A percentile compares a stretch with the other conserved stretches of the same genome.
phyloP scores from a whole-genome alignment of 2,329 filamentous ascomycete species.

The Diaporthe ampelina region DNA sequence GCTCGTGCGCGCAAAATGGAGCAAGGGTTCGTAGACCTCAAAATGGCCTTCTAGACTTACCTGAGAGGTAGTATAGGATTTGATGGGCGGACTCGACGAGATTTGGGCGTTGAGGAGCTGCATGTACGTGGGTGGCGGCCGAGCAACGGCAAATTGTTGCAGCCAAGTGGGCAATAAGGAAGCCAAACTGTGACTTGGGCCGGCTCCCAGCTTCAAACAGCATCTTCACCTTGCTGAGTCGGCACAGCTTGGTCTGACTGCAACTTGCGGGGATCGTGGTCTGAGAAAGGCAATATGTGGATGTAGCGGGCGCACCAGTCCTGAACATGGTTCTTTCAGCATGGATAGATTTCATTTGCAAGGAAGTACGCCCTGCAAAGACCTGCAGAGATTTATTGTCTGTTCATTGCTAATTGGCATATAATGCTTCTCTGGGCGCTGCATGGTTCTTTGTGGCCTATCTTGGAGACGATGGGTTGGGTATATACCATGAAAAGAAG shows the following conservation, averaged over 20 bases:
- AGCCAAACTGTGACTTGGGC: background rate
- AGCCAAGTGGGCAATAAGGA: background rate
- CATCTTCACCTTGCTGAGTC: background rate
- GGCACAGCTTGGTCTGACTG: background rate
- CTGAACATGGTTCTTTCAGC: no score
- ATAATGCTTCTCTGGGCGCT: background rate
- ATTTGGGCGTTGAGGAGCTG: background rate
- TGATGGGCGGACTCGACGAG: rapidly evolving
- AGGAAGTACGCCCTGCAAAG: no score
- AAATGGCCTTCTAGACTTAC: background rate
- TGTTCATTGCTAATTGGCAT: background rate
- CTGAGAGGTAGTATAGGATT: background rate
- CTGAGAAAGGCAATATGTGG: background rate
- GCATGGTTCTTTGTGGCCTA: background rate
- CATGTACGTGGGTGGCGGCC: background rate
- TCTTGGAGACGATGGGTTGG: rapidly evolving
- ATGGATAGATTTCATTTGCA: no score
- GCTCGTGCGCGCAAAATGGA: no score
- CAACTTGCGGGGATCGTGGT: no score
- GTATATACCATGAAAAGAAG: background rate
- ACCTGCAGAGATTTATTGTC: no score
- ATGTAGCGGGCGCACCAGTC: background rate
- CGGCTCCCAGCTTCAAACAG: background rate
- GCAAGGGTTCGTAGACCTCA: no score
- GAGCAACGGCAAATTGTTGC: background rate